Evolutionary conservation across 2,329 filamentous ascomycete species (phyloP).

Genomic region (Talaromyces sp.): DNA sequence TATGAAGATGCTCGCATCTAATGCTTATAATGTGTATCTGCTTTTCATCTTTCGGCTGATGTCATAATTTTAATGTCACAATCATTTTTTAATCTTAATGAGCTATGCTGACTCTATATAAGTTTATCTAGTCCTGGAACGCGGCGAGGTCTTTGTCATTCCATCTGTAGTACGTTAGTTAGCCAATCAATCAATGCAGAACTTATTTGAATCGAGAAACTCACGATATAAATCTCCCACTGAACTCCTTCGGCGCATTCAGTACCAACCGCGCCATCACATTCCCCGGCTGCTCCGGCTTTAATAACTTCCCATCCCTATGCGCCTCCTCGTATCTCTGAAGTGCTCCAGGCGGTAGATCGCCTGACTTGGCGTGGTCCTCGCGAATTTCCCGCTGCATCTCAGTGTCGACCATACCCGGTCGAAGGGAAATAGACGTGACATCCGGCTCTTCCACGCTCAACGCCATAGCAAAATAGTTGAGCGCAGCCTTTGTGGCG

Average conservation of each 20-base stretch:
- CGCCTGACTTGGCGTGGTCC: conserved; percentile 56
- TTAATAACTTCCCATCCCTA: conserved; percentile 67
- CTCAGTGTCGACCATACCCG: conserved; percentile 80
- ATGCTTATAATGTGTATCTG: conserved; percentile 47
- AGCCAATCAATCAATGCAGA: background rate
- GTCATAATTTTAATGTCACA: conserved; percentile 21
- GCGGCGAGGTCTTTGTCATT: conserved; percentile 41
- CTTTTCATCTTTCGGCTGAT: conserved; percentile 66
- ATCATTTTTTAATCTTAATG: conserved; percentile 21
- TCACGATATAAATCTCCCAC: conserved; percentile 65
- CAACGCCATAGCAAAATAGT: conserved; percentile 72
- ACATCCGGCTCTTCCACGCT: conserved; percentile 74
- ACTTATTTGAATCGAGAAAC: conserved; percentile 14
- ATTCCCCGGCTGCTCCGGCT: conserved; percentile 77
- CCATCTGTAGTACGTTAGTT: conserved; percentile 40
- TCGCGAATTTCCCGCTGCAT: conserved; percentile 86
- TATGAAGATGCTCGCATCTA: conserved; percentile 52
- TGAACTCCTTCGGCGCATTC: conserved; percentile 63
- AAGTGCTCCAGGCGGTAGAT: conserved; percentile 56
- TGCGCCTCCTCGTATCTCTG: conserved; percentile 67
- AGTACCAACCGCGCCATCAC: conserved; percentile 79
- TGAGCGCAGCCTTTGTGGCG: conserved; percentile 76
- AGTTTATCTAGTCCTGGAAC: conserved; percentile 38
- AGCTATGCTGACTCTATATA: conserved; percentile 20
- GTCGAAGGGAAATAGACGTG: conserved; percentile 67